Base-by-base conservation (phyloP, 2,329 filamentous ascomycete species). In the Helotiales sp. region DNA sequence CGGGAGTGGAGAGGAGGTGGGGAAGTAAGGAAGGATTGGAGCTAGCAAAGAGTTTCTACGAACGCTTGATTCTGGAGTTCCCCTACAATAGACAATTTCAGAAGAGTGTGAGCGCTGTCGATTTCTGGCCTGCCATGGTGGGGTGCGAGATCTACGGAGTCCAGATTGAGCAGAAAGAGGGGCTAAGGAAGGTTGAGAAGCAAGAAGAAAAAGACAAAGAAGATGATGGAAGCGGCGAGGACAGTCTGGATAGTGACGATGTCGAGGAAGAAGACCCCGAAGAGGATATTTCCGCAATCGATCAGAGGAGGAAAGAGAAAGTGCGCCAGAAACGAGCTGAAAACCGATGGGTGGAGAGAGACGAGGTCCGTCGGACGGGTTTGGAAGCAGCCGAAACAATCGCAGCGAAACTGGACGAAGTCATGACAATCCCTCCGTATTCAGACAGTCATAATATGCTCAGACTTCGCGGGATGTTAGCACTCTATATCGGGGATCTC, bases 121-220 rank as follows among this genome's bases (percentile, higher is more conserved):
- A 93, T 68, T 97, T 97, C 77, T 94, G 93, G 80, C 89, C 92
- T 15, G 91, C 91, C 15, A 86, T 97, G 80, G 89, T 95, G 72
- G 89, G 89, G 58, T 86, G 93, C 54, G 95, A 96, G 86, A 86
- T 97, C 61, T 94, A 93, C 77, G 87, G 91, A 69, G 82, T 89
- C 1, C 87, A 92, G 74, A 83, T 87, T 55, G 88, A 88, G 80
- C 85, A 85, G 74, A 80, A 78, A 63, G 75, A 76, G 60, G 84
- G 79, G 11, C 74, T 85, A 43, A 77, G 81, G 63, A 77, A 75
- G 11, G 71, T 84, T 11, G 64, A 60, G n/a, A 64, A 67, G 28
- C 74, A 71, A 4, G 77, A 76, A 10, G 77, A 80, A 10, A 69
- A 71, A 2, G 73, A 73, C 24, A 73, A 75, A 2, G 67, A 70